phyloP scores from a whole-genome alignment of 2,329 filamentous ascomycete species.

The Neospermospora avenae region DNA sequence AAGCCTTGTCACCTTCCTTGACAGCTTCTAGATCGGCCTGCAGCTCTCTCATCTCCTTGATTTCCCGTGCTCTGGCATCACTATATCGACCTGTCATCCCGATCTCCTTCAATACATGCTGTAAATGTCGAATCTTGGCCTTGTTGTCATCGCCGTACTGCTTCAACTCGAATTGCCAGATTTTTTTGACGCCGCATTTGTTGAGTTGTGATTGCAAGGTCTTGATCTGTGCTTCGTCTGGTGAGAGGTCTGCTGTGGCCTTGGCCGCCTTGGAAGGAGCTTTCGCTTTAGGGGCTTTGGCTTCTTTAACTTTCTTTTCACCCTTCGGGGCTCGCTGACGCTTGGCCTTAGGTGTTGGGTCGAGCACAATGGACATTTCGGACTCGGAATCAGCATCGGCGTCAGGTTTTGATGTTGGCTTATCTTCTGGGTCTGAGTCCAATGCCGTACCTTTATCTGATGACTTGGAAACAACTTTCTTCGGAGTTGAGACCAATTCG shows the following conservation, averaged over 20 bases:
- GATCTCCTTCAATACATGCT: constrained; percentile 70
- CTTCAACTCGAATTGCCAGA: constrained; percentile 85
- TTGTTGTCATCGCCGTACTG: constrained; percentile 65
- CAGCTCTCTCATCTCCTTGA: constrained; percentile 84
- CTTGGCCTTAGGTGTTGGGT: constrained; percentile 63
- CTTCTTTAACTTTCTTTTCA: constrained; percentile 25
- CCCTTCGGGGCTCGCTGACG: constrained; percentile 45
- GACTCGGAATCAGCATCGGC: constrained; percentile 44
- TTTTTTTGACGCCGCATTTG: constrained; percentile 89
- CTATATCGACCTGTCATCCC: constrained; percentile 92
- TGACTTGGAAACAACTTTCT: constrained; percentile 23
- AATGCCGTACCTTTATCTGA: constrained; percentile 24
- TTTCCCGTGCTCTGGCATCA: constrained; percentile 76
- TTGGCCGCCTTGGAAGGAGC: constrained; percentile 39
- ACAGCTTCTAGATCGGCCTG: constrained; percentile 81
- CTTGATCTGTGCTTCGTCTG: constrained; percentile 79
- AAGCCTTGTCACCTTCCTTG: constrained; percentile 73
- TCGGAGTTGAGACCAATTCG: constrained; percentile 34
- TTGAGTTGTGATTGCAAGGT: constrained; percentile 79
- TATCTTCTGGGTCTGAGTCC: constrained; percentile 16
- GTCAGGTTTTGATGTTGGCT: constrained; percentile 38
- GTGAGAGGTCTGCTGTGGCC: constrained; percentile 44
- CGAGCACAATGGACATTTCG: constrained; percentile 73
- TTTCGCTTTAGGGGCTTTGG: constrained; percentile 25
- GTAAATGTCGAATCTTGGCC: constrained; percentile 81